Percentiles rank a stretch among this genome's conserved stretches.
phyloP scores from a whole-genome alignment of 2,329 filamentous ascomycete species.

The Metarhizium brunneum region DNA sequence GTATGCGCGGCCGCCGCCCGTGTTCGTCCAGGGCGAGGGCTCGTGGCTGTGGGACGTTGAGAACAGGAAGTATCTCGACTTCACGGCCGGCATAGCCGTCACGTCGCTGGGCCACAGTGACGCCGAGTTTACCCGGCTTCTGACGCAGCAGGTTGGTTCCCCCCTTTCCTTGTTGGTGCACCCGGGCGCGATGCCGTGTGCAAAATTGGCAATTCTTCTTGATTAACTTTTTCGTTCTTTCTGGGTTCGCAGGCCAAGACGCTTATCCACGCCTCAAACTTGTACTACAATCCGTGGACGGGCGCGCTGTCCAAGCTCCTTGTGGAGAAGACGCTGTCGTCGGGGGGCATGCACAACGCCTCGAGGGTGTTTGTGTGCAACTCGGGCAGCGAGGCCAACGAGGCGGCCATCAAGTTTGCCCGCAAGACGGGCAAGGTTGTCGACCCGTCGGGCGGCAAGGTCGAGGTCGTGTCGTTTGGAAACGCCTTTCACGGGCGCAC shows the following conservation, averaged over 20 bases:
- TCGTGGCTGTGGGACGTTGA: constrained; percentile 87
- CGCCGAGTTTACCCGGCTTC: constrained; percentile 61
- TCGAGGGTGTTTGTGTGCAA: constrained; percentile 87
- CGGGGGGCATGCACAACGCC: constrained; percentile 74
- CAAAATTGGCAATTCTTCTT: too few species aligned
- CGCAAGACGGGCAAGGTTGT: constrained; percentile 77
- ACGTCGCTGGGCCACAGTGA: constrained; percentile 90
- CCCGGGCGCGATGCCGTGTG: too few species aligned
- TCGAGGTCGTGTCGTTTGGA: constrained; percentile 82
- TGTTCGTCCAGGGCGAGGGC: constrained; percentile 82
- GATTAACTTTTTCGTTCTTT: too few species aligned
- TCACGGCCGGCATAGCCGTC: constrained; percentile 93
- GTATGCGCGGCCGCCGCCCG: constrained; percentile 80
- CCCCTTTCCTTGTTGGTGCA: background rate
- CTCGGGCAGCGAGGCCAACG: constrained; percentile 93
- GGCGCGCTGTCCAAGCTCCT: constrained; percentile 79
- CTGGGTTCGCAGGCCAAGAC: constrained; percentile 50
- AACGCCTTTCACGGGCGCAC: constrained; percentile 94
- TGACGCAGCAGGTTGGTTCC: constrained; percentile 61
- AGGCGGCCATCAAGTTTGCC: constrained; percentile 94
- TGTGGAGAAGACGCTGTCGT: constrained; percentile 68
- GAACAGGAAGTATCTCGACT: constrained; percentile 82
- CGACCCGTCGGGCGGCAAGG: constrained; percentile 63
- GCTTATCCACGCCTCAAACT: constrained; percentile 85
- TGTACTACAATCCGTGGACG: constrained; percentile 96